These are phyloP conservation scores for Aspergillus piperis DNA, from an alignment of 2,329 filamentous ascomycete genomes.

Conservation along the genomic window DNA sequence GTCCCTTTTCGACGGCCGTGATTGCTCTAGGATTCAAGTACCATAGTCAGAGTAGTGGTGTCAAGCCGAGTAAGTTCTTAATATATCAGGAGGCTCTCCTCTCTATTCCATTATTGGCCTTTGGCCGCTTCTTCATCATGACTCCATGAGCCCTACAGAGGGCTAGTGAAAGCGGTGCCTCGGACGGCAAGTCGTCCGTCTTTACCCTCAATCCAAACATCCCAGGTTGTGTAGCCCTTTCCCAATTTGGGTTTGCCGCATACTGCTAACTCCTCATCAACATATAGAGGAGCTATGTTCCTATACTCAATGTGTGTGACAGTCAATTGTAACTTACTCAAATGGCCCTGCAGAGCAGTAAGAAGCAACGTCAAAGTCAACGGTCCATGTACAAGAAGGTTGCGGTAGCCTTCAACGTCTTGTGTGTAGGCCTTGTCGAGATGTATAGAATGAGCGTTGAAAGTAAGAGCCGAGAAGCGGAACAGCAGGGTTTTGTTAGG, in stretches of 20 bases:
- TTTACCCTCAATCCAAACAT: conserved; percentile 66
- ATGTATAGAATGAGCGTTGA: conserved; percentile 92
- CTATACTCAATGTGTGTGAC: conserved; percentile 70
- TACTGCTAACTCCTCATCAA: conserved; percentile 67
- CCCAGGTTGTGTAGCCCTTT: conserved; percentile 51
- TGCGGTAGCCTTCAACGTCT: conserved; percentile 70
- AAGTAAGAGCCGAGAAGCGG: conserved; percentile 85
- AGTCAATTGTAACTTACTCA: conserved; percentile 36
- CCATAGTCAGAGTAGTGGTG: background rate
- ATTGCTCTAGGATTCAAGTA: too few species aligned
- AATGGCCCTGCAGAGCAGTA: conserved; percentile 62
- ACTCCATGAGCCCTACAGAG: background rate
- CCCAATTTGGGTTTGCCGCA: conserved; percentile 60
- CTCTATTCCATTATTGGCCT: background rate
- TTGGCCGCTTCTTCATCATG: too few species aligned
- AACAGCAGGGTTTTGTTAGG: conserved; percentile 76
- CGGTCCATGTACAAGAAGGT: conserved; percentile 83
- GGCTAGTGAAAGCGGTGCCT: conserved; percentile 47
- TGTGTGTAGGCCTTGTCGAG: conserved; percentile 71
- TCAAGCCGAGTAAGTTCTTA: background rate
- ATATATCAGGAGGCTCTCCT: too few species aligned
- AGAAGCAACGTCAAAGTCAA: conserved; percentile 77
- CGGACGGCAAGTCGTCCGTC: conserved; percentile 66
- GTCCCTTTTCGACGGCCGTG: too few species aligned
- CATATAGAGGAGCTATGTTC: conserved; percentile 80